Conservation (phyloP, 2,329 filamentous ascomycete genomes). For the Lecanosticta acicola region DNA sequence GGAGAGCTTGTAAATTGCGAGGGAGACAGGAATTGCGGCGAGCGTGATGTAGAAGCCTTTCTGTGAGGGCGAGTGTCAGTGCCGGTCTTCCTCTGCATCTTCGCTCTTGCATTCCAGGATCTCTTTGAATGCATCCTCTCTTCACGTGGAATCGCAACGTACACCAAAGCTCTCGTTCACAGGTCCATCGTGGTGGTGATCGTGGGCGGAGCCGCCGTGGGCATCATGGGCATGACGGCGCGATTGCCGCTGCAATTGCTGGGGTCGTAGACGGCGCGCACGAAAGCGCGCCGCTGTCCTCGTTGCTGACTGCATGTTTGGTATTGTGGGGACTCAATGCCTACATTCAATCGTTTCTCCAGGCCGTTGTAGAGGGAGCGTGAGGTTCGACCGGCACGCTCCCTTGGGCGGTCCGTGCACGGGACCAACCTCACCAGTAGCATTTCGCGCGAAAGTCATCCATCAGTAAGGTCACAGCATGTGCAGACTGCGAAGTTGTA, state of each 20-base stretch:
- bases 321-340: conserved; percentile 21
- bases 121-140: background rate
- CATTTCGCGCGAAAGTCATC: no score
- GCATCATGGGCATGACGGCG: conserved; percentile 39
- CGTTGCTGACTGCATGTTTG: conserved; percentile 41
- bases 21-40: conserved; percentile 40
- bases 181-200: conserved; percentile 34
- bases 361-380: background rate
- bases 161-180: conserved; percentile 49
- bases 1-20: conserved; percentile 44
- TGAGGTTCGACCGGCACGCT: background rate
- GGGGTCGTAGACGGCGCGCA: conserved; percentile 34
- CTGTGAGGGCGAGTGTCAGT: conserved; percentile 27
- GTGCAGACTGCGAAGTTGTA: no score
- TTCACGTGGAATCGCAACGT: conserved; percentile 28
- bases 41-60: conserved; percentile 45
- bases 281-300: conserved; percentile 38
- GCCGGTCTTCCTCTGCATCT: no score
- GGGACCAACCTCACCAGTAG: background rate
- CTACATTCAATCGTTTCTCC: background rate
- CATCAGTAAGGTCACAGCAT: no score
- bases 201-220: conserved; percentile 25
- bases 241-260: conserved; percentile 32
- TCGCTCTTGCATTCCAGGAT: no score
- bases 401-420: background rate